Conservation (phyloP, 306 rosid genomes). For the Prunus dulcis region DNA sequence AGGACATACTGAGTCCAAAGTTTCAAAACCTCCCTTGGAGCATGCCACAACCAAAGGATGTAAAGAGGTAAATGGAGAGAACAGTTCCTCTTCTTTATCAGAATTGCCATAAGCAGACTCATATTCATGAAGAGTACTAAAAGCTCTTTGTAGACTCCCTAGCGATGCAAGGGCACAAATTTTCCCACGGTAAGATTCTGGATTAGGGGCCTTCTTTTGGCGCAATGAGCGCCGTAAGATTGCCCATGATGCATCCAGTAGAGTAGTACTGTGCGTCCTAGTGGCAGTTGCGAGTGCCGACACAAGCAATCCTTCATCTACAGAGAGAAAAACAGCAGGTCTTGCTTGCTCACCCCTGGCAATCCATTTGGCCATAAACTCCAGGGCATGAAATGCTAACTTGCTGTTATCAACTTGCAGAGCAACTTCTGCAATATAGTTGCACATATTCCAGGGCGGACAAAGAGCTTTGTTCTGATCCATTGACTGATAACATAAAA, state of each 20-base stretch:
- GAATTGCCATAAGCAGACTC: conserved; percentile 64
- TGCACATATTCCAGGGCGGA: conserved; percentile 76
- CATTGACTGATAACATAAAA: conserved; percentile 57
- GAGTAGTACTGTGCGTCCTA: conserved; percentile 62
- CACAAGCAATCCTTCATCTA: conserved; percentile 78
- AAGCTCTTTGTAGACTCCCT: conserved; percentile 80
- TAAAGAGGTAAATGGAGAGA: conserved; percentile 90
- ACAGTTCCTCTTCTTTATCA: conserved; percentile 55
- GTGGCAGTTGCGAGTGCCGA: conserved; percentile 76
- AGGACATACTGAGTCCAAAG: conserved; percentile 74
- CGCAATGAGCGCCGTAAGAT: conserved; percentile 77
- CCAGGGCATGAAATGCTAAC: conserved; percentile 68
- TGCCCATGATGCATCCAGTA: conserved; percentile 83
- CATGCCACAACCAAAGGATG: conserved; percentile 79
- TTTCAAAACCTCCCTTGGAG: conserved; percentile 89
- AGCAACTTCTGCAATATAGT: conserved; percentile 59
- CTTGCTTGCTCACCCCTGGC: conserved; percentile 74
- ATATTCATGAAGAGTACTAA: conserved; percentile 64
- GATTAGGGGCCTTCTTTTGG: conserved; percentile 71
- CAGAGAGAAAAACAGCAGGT: conserved; percentile 55
- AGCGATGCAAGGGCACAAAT: conserved; percentile 74
- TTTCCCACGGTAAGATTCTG: conserved; percentile 80
- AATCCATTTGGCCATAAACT: conserved; percentile 88
- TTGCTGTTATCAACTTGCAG: conserved; percentile 68
- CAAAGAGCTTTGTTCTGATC: conserved; percentile 93